phyloP scores from a whole-genome alignment of 805 yeast species.

The Ogataea glucozyma region DNA sequence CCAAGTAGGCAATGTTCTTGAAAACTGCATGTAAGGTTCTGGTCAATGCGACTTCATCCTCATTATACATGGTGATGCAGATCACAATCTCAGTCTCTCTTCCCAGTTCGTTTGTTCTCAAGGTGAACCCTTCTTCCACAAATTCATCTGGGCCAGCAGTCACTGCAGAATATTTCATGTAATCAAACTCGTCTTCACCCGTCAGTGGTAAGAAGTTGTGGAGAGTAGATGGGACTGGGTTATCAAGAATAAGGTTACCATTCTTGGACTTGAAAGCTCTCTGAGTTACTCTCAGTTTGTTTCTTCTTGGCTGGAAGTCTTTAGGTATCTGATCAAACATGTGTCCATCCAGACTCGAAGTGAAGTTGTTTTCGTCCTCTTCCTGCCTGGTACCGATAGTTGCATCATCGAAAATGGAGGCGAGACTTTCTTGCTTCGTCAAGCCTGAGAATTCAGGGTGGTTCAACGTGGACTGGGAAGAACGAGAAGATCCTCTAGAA shows the following conservation, averaged over 20 bases:
- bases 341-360: constrained; percentile 33
- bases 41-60: constrained; percentile 84
- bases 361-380: constrained; percentile 25
- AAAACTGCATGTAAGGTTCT: constrained; percentile 94
- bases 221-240: constrained; percentile 90
- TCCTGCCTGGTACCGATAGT: constrained; percentile 21
- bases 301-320: constrained; percentile 40
- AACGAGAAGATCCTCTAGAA: constrained; percentile 27
- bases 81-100: constrained; percentile 91
- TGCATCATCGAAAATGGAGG: constrained; percentile 21
- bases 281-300: constrained; percentile 36
- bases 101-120: constrained; percentile 81
- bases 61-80: constrained; percentile 97
- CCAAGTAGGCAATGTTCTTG: constrained; percentile 85
- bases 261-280: constrained; percentile 74
- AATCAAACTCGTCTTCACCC: constrained; percentile 89
- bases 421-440: constrained; percentile 17
- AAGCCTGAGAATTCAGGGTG: constrained; percentile 7
- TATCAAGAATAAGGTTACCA: constrained; percentile 86
- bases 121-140: constrained; percentile 73
- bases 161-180: constrained; percentile 97
- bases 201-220: constrained; percentile 82
- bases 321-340: constrained; percentile 34
- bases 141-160: constrained; percentile 91
- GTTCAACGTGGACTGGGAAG: constrained; percentile 23